phyloP scores from a whole-genome alignment of 768 basidiomycete species.

The Dentipellis fragilis region DNA sequence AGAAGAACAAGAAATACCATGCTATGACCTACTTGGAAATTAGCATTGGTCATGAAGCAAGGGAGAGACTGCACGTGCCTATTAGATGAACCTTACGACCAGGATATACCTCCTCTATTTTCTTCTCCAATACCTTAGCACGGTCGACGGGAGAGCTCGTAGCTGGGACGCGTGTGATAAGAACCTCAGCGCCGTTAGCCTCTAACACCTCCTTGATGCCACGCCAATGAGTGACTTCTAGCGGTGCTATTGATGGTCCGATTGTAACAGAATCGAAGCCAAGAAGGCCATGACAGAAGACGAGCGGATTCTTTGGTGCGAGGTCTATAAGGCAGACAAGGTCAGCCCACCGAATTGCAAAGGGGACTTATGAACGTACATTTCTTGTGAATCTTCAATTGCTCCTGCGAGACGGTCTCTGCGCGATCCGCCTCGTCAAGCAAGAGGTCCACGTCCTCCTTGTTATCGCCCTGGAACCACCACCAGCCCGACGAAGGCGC shows the following conservation, averaged over 20 bases:
- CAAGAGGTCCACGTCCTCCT: slow-evolving; percentile 32
- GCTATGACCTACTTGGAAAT: slow-evolving; percentile 48
- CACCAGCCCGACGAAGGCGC: slow-evolving; percentile 21
- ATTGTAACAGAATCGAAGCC: slow-evolving; percentile 84
- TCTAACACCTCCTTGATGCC: slow-evolving; percentile 92
- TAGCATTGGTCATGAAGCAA: background rate
- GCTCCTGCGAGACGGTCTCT: slow-evolving; percentile 37
- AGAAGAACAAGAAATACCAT: slow-evolving; percentile 39
- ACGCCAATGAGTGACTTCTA: slow-evolving; percentile 92
- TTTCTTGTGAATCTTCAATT: slow-evolving; percentile 39
- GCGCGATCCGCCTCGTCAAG: slow-evolving; percentile 44
- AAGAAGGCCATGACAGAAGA: slow-evolving; percentile 93
- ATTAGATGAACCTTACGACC: slow-evolving; percentile 85
- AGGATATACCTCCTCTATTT: slow-evolving; percentile 70
- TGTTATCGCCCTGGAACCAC: slow-evolving; percentile 46
- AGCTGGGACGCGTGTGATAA: slow-evolving; percentile 90
- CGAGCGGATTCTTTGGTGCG: slow-evolving; percentile 72
- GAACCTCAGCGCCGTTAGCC: slow-evolving; percentile 78
- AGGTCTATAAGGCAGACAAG: slow-evolving; percentile 38
- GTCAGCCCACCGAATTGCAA: background rate
- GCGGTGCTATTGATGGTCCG: slow-evolving; percentile 61
- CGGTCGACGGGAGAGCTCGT: slow-evolving; percentile 83
- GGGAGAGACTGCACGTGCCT: slow-evolving; percentile 27
- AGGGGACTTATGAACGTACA: slow-evolving; percentile 33
- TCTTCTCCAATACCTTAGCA: slow-evolving; percentile 80